These are phyloP conservation scores for Garcia nutans DNA, from an alignment of 345 rosid genomes.

Conservation along the genomic window DNA sequence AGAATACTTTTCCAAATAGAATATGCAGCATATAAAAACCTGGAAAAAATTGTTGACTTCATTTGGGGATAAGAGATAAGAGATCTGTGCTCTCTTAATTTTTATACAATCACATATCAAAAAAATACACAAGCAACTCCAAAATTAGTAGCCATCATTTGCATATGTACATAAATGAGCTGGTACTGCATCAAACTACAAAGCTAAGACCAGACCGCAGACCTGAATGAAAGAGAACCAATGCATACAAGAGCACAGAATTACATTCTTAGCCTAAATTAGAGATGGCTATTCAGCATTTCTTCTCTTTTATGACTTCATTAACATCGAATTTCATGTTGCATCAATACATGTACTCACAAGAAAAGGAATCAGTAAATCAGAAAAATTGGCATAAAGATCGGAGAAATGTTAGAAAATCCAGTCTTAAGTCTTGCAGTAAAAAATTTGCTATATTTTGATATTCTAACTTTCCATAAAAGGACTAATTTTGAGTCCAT, in stretches of 20 bases:
- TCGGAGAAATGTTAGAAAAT: not conserved
- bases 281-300: not conserved
- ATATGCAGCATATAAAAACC: not conserved
- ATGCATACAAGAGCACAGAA: not conserved
- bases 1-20: not conserved
- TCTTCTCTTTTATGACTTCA: not conserved
- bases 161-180: not conserved
- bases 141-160: not conserved
- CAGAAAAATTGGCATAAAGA: not conserved
- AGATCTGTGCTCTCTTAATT: not conserved
- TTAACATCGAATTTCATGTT: not conserved
- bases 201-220: not conserved
- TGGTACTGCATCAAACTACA: not conserved
- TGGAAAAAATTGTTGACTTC: not conserved
- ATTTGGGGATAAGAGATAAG: not conserved
- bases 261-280: conserved; percentile 4
- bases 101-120: not conserved
- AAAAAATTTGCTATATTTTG: not conserved
- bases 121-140: not conserved
- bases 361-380: not conserved
- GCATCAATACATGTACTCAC: not conserved
- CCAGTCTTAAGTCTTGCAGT: not conserved
- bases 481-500: not conserved
- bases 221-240: not conserved
- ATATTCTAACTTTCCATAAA: not conserved